Evolutionary conservation across 2,329 filamentous ascomycete species (phyloP), one percentile per base, ranked within the genome.

Genomic region (Plectosphaerella cucumerina): DNA sequence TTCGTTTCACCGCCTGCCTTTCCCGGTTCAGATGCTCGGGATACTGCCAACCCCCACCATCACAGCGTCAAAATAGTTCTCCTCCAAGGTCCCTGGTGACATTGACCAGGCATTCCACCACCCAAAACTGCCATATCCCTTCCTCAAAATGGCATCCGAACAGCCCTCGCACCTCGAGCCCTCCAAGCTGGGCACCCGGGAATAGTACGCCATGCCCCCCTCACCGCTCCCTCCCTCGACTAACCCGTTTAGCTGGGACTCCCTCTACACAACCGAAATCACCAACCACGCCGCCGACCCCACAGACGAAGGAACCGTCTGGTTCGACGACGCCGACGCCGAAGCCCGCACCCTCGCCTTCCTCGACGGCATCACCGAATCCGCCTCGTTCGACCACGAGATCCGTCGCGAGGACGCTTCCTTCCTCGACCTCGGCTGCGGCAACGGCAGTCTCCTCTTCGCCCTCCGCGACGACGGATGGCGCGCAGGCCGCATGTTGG

Each of bases 251-350:
- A 92, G 88, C 72, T 92, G 88, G 88, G 85, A 93, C 68, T 72
- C 71, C 18, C 81, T 90, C 56, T 94, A 95, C 74, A 74, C 77
- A 1, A 78, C 74, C 58, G 87, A 94, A 68, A 75, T 90, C 49
- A 66, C 73, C 53, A 93, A 94, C 71, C 82, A 92, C 68, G 71
- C 81, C 49, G 68, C 80, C 55, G 84, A 95, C 70, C 83, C 89
- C 10, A 70, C 80, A 51, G 89, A 96, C 74, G 87, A 87, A 53
- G 93, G 93, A 58, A 96, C 91, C 26, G 85, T 94, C 61, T 99
- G 94, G 94, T 99, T 99, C 78, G 87, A 91, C 66, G 94, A 97
- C 72, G 89, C 90, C 31, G 84, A 87, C 63, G 94, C 94, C 55
- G 90, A 96, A 63, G 77, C 85, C 55, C 92, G 92, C 63, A 84